Percentiles rank a stretch among this genome's conserved stretches.
These are phyloP conservation scores for Emmonsiellopsis sp. DNA, from an alignment of 2,329 filamentous ascomycete genomes.

Conservation along the genomic window DNA sequence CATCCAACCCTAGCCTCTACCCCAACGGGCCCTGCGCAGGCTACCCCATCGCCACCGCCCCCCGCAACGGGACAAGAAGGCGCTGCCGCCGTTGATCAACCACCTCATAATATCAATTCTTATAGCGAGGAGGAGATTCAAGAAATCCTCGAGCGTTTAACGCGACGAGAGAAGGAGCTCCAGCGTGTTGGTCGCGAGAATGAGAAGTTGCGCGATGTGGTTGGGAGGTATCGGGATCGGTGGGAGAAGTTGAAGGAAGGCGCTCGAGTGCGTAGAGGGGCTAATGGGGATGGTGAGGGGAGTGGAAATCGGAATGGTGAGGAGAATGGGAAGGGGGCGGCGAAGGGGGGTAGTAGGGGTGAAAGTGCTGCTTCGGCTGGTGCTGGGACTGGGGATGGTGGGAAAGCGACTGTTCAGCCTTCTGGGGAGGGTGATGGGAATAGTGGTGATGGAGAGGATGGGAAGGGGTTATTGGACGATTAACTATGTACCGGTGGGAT, in stretches of 20 bases:
- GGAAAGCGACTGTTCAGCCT: neutral
- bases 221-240: slow-evolving; percentile 52
- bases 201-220: slow-evolving; percentile 47
- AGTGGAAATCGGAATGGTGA: neutral
- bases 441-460: neutral
- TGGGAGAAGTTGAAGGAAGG: slow-evolving; percentile 63
- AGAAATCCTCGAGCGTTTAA: slow-evolving; percentile 44
- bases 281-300: slow-evolving; percentile 10
- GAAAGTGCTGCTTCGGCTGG: slow-evolving; percentile 48
- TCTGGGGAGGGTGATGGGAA: neutral
- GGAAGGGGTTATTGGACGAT: neutral
- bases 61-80: neutral
- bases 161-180: slow-evolving; percentile 49
- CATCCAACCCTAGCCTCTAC: neutral
- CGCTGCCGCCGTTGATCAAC: neutral
- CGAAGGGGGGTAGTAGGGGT: slow-evolving; percentile 53
- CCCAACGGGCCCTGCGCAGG: neutral
- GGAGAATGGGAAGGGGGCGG: neutral
- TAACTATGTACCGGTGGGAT: neutral
- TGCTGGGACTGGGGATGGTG: slow-evolving; percentile 17
- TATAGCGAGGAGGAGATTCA: too few relatives aligned
- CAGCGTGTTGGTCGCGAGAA: slow-evolving; percentile 55
- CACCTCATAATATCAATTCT: too few relatives aligned
- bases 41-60: slow-evolving; percentile 1
- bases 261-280: slow-evolving; percentile 40